These are phyloP conservation scores for Cunninghamia lanceolata DNA, from an alignment of 75 land plant genomes.

Conservation along the genomic window DNA sequence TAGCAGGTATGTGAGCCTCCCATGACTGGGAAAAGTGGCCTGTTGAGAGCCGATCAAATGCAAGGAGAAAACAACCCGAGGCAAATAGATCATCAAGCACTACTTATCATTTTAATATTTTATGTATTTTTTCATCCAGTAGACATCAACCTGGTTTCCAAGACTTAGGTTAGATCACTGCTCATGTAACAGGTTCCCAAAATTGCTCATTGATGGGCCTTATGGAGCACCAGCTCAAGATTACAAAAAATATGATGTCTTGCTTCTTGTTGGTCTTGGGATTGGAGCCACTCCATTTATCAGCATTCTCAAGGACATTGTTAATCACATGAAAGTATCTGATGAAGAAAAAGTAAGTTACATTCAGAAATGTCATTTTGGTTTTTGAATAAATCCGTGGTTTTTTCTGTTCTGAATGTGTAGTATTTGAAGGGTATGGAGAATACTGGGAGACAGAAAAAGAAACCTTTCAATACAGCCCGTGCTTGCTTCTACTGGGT, in stretches of 20 bases:
- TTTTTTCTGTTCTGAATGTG: slow-evolving; percentile 5
- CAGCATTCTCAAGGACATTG: slow-evolving; percentile 44
- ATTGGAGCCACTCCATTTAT: slow-evolving; percentile 64
- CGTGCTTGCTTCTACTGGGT: slow-evolving; percentile 33
- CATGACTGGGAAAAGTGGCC: slow-evolving; percentile 34
- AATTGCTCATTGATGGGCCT: slow-evolving; percentile 46
- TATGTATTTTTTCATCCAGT: background rate
- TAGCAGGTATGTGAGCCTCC: slow-evolving; percentile 45
- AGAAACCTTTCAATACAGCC: slow-evolving; percentile 13
- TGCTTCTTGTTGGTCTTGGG: slow-evolving; percentile 51
- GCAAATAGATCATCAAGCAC: background rate
- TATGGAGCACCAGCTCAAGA: slow-evolving; percentile 64
- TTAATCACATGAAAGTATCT: slow-evolving; percentile 34
- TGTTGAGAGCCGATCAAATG: slow-evolving; percentile 28
- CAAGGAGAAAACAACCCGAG: slow-evolving; percentile 13
- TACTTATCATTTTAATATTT: background rate
- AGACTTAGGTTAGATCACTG: background rate
- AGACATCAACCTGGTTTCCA: background rate
- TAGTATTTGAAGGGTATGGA: background rate
- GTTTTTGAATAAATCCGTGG: background rate
- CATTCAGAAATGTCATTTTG: background rate
- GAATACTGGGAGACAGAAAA: slow-evolving; percentile 8
- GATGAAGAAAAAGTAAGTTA: slow-evolving; percentile 15
- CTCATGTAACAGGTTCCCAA: slow-evolving; percentile 30
- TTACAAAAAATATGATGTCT: slow-evolving; percentile 55